phyloP scores from a whole-genome alignment of 768 basidiomycete species.

The Pulveroboletus frians region DNA sequence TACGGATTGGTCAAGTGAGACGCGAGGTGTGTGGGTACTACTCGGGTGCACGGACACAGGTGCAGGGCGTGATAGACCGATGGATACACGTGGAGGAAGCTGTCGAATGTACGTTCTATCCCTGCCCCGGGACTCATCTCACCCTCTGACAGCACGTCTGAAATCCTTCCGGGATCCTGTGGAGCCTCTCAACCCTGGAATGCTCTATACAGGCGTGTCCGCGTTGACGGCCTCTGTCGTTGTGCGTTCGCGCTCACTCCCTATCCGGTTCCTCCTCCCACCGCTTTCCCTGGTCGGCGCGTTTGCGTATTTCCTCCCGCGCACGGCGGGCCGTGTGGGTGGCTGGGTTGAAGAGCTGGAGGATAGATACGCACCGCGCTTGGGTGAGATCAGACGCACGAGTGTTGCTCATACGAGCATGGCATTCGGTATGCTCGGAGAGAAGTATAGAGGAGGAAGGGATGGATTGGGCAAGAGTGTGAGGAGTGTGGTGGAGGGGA shows the following conservation, averaged over 20 bases:
- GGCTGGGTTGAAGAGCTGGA: slow-evolving; percentile 66
- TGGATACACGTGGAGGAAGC: slow-evolving; percentile 86
- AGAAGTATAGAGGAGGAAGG: slow-evolving; percentile 44
- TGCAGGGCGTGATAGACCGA: slow-evolving; percentile 66
- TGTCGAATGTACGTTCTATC: slow-evolving; percentile 68
- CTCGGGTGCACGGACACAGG: slow-evolving; percentile 52
- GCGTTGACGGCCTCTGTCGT: slow-evolving; percentile 86
- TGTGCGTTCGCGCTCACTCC: slow-evolving; percentile 68
- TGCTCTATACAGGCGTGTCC: slow-evolving; percentile 85
- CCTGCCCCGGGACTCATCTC: not conserved
- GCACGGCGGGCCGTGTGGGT: slow-evolving; percentile 67
- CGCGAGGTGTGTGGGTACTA: slow-evolving; percentile 53
- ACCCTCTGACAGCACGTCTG: slow-evolving; percentile 53
- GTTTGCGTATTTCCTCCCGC: slow-evolving; percentile 80
- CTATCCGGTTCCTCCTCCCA: slow-evolving; percentile 68
- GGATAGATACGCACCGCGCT: slow-evolving; percentile 57
- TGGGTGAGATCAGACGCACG: slow-evolving; percentile 65
- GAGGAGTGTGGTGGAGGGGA: slow-evolving; percentile 41
- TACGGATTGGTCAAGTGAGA: slow-evolving; percentile 68
- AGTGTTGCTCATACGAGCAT: slow-evolving; percentile 57
- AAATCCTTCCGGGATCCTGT: slow-evolving; percentile 76
- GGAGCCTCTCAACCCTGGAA: slow-evolving; percentile 83
- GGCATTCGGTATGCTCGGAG: slow-evolving; percentile 53
- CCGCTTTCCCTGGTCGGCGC: slow-evolving; percentile 67
- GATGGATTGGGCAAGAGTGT: slow-evolving; percentile 43